These are phyloP conservation scores for Barnettozyma hawaiiensis DNA, from an alignment of 1,139 yeast species.

Conservation along the genomic window DNA sequence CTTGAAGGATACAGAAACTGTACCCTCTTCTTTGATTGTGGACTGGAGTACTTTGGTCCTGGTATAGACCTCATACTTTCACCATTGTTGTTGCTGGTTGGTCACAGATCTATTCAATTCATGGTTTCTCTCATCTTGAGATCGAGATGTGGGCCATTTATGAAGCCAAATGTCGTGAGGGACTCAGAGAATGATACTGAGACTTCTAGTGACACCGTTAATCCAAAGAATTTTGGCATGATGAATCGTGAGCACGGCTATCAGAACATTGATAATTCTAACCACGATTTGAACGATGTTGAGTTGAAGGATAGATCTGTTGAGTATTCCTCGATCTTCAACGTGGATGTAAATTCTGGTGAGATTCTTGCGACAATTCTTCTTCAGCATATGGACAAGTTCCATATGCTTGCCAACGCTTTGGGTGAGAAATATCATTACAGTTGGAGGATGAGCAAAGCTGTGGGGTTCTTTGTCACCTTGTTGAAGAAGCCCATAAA, in stretches of 20 bases:
- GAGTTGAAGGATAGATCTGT: slow-evolving; percentile 16
- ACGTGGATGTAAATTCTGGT: slow-evolving; percentile 30
- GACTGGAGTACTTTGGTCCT: slow-evolving; percentile 34
- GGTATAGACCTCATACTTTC: slow-evolving; percentile 39
- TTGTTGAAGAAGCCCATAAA: slow-evolving; percentile 34
- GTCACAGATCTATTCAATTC: slow-evolving; percentile 47
- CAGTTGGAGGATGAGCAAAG: slow-evolving; percentile 50
- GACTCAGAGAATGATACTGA: not conserved
- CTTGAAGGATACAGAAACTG: slow-evolving; percentile 37
- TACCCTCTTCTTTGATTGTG: slow-evolving; percentile 33
- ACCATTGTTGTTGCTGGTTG: slow-evolving; percentile 43
- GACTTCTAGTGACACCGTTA: slow-evolving; percentile 21
- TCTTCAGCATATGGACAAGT: slow-evolving; percentile 33
- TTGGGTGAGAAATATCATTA: slow-evolving; percentile 43
- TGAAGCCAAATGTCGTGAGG: slow-evolving; percentile 21
- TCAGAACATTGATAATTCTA: slow-evolving; percentile 17
- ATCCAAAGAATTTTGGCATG: slow-evolving; percentile 11
- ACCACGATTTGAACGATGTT: slow-evolving; percentile 17
- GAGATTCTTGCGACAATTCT: slow-evolving; percentile 32
- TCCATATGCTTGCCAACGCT: slow-evolving; percentile 31
- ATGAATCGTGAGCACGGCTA: slow-evolving; percentile 16
- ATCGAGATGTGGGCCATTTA: slow-evolving; percentile 39
- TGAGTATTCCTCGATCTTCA: slow-evolving; percentile 16
- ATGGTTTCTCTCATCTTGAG: slow-evolving; percentile 45
- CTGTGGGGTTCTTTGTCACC: slow-evolving; percentile 39